phyloP scores from a whole-genome alignment of 2,329 filamentous ascomycete genomes.

The Phialocephala sp. region DNA sequence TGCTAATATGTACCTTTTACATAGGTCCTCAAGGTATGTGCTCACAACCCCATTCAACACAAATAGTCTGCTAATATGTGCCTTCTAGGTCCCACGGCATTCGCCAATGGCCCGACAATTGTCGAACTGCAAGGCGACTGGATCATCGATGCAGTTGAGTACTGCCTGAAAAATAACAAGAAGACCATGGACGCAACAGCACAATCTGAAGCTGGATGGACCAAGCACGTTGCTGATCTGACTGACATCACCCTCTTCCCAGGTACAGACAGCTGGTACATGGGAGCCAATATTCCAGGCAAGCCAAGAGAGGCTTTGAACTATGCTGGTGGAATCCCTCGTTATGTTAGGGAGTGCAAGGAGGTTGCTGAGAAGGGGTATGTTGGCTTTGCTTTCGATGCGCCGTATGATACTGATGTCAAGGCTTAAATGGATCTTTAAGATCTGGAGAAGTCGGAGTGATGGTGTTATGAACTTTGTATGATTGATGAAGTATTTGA shows the following conservation, averaged over 20 bases:
- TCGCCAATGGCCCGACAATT: slow-evolving; percentile 49
- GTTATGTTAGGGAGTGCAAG: slow-evolving; percentile 10
- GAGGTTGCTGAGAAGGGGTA: slow-evolving; percentile 6
- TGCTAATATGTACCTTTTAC: too few relatives aligned
- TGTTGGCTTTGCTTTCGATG: slow-evolving; percentile 1
- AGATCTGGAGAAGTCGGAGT: background rate
- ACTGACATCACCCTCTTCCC: slow-evolving; percentile 44
- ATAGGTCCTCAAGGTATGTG: slow-evolving; percentile 43
- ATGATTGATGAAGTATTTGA: too few relatives aligned
- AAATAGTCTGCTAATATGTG: background rate
- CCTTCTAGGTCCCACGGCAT: slow-evolving; percentile 43
- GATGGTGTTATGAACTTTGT: background rate
- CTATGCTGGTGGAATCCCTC: slow-evolving; percentile 30
- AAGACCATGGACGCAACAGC: slow-evolving; percentile 43
- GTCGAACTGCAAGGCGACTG: slow-evolving; percentile 50
- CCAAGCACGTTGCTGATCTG: slow-evolving; percentile 39
- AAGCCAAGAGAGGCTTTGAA: slow-evolving; percentile 46
- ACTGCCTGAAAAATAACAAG: slow-evolving; percentile 40
- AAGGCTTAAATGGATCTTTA: slow-evolving; percentile 1
- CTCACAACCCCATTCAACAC: background rate
- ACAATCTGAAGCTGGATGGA: slow-evolving; percentile 44
- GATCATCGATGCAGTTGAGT: slow-evolving; percentile 44
- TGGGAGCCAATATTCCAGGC: slow-evolving; percentile 49
- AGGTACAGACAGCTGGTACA: slow-evolving; percentile 47
- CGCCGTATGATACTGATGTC: background rate